Conservation (phyloP, 257 asterid genomes). For the Echites panduratus region DNA sequence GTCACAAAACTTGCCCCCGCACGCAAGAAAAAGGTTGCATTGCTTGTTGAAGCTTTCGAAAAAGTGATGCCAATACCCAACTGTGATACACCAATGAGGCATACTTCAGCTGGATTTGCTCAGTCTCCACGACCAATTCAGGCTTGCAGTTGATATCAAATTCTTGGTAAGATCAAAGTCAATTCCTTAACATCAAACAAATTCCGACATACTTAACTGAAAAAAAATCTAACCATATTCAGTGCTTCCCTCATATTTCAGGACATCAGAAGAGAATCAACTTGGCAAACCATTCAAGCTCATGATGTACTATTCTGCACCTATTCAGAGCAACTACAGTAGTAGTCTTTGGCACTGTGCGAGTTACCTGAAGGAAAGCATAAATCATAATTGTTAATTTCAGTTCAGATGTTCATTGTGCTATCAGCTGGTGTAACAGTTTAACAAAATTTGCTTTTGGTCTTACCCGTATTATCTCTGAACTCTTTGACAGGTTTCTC, state of each 20-base stretch:
- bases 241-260: not conserved
- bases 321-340: not conserved
- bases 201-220: not conserved
- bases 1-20: conserved; percentile 71
- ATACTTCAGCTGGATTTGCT: conserved; percentile 24
- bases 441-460: not conserved
- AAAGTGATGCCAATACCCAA: conserved; percentile 54
- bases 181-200: not conserved
- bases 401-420: not conserved
- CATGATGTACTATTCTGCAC: not conserved
- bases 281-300: not conserved
- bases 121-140: conserved; percentile 40
- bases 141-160: conserved; percentile 55
- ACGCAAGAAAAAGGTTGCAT: conserved; percentile 67
- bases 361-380: not conserved
- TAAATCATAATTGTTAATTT: not conserved
- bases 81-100: conserved; percentile 32
- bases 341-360: not conserved
- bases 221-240: not conserved
- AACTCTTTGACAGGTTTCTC: not conserved
- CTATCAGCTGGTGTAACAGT: not conserved
- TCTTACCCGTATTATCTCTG: not conserved
- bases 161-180: conserved; percentile 23
- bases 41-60: conserved; percentile 86
- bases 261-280: not conserved